Base-by-base conservation (phyloP, 2,329 filamentous ascomycete species). In the Magnaporthales sp. region DNA sequence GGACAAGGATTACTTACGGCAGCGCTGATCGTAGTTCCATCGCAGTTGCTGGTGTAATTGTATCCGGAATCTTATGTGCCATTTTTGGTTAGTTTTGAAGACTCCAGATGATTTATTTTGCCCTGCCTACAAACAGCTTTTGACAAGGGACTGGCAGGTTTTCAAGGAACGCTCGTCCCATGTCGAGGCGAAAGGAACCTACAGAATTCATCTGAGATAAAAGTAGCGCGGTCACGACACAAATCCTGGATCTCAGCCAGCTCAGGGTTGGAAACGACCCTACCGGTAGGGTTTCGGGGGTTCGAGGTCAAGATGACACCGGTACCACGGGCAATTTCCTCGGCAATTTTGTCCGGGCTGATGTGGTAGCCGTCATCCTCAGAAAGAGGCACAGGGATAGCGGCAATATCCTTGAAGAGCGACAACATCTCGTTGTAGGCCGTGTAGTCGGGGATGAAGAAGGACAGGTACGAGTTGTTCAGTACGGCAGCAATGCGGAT, bases 371-470 rank as follows among this genome's bases (percentile, higher is more conserved):
- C 90, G 75, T 98, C 93, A 68, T 91, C 87, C 73, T 92, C 89
- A 38, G 89, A 88, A 13, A 98, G 84, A 11, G 93, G 94, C 4
- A 93, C 92, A 8, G 92, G 92, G 68, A 96, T 92, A 66, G 91
- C 90, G 60, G 91, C 91, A 74, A 96, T 96, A 89, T 97, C 97
- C 80, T 91, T 93, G 85, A 98, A 97, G 68, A 97, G 82, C 67
- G 89, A 92, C 80, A 97, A 80, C 93, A 98, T 97, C 82, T 97
- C 93, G 75, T 96, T 97, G 83, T 98, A 98, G 2, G 94, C 94
- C 3, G 93, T 97, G 80, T 97, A 97, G 77, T 97, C 91, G 62
- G 92, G 92, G 75, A 96, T 91, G 79, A 96, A 97, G 84, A 97
- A 97, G 58, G 90, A 92, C 69, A 97, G 83, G 75, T 96, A 96